Base-by-base conservation (phyloP, 495 filamentous ascomycete genomes). In the Pseudoneurospora amorphoporcata region DNA sequence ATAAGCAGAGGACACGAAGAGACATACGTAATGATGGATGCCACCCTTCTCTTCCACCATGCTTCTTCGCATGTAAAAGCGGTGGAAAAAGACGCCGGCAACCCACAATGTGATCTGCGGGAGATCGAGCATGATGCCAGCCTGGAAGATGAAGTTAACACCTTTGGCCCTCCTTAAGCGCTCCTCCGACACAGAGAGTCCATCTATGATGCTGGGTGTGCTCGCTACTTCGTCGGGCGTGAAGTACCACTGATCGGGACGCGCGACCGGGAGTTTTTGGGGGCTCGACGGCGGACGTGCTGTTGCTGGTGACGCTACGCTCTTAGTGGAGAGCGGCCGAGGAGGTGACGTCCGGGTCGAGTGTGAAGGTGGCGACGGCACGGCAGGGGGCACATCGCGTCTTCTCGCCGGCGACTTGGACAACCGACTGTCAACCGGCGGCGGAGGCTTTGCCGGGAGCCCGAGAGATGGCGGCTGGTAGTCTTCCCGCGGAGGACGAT, bases 101-200 rank as follows among this genome's bases (percentile, higher is more conserved):
- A 95, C 95, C 76, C 90, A 91, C 40, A 98, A 85, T 4, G 95
- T 98, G 58, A 94, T 87, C 79, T 97, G 94, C 19, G 95, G 94
- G 53, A 99, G 86, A 78, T 94, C 94, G 43, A 98, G 87, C 84
- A 97, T 88, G 71, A 98, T 92, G 73, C 95, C 95, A 69, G 94
- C 93, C 81, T 97, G 94, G 74, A 91, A 88, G 76, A 99, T 97
- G 85, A 99, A 99, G 80, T 97, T 95, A 73, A 96, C 90, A 58
- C 95, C 94, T 79, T 98, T 98, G 72, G 90, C 89, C 70, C 95
- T 90, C 69, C 90, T 85, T 68, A 91, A 86, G 43, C 91, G 86
- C 82, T 98, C 96, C 77, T 92, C 87, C 17, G 90, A 88, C 14
- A 89, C 83, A 2, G 88, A 76, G 75, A 98, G 87, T 42, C 94